Conservation (phyloP, 805 yeast genomes). For the Candida adriatica region DNA sequence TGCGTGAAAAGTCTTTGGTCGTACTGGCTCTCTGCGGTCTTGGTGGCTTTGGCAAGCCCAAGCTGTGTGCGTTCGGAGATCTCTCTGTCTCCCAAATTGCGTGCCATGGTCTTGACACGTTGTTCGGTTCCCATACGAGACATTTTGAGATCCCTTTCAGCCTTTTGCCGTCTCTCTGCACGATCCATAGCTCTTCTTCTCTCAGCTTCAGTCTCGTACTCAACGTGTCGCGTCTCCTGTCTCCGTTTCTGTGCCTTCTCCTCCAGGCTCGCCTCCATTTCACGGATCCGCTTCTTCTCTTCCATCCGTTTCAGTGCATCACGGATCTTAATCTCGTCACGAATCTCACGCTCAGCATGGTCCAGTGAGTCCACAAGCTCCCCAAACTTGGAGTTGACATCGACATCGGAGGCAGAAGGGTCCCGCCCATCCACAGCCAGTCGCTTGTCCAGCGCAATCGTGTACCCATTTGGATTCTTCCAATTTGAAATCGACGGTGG, state of each 20-base stretch:
- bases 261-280: slow-evolving; percentile 45
- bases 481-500: slow-evolving; percentile 92
- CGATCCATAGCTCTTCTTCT: slow-evolving; percentile 33
- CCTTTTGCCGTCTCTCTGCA: slow-evolving; percentile 37
- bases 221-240: not conserved
- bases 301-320: slow-evolving; percentile 40
- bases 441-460: slow-evolving; percentile 75
- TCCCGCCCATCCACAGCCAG: slow-evolving; percentile 43
- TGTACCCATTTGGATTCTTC: slow-evolving; percentile 90
- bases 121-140: slow-evolving; percentile 39
- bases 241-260: slow-evolving; percentile 35
- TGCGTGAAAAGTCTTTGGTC: slow-evolving; percentile 54
- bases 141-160: slow-evolving; percentile 39
- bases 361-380: slow-evolving; percentile 66
- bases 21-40: slow-evolving; percentile 36
- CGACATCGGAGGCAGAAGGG: slow-evolving; percentile 27
- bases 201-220: slow-evolving; percentile 18
- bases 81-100: slow-evolving; percentile 40
- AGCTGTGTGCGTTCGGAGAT: slow-evolving; percentile 49
- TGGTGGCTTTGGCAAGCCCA: slow-evolving; percentile 38
- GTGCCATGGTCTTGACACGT: slow-evolving; percentile 35
- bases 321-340: slow-evolving; percentile 47
- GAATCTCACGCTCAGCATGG: slow-evolving; percentile 54
- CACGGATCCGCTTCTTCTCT: slow-evolving; percentile 42
- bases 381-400: slow-evolving; percentile 51